Evolutionary conservation across 805 yeast genomes (phyloP).

Genomic region (Komagataella pastoris): DNA sequence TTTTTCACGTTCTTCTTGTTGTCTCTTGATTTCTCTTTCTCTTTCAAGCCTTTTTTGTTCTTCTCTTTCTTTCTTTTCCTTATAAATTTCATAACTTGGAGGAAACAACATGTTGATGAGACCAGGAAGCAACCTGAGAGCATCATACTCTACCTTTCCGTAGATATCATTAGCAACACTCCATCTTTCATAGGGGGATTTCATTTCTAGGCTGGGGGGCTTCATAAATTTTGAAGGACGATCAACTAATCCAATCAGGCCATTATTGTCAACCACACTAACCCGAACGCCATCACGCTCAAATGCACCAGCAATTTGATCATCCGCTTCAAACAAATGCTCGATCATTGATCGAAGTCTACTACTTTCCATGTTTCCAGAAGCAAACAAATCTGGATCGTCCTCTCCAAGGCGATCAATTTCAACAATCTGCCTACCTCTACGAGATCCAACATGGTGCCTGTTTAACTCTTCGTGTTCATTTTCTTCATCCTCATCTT

Average conservation of each 20-base stretch:
- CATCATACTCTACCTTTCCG: slow-evolving; percentile 19
- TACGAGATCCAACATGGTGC: not conserved
- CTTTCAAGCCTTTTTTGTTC: slow-evolving; percentile 3
- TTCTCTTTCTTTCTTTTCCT: slow-evolving; percentile 9
- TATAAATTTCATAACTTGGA: slow-evolving; percentile 27
- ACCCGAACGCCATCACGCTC: not conserved
- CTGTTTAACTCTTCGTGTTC: slow-evolving; percentile 18
- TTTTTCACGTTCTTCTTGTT: slow-evolving; percentile 1
- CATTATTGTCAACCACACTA: not conserved
- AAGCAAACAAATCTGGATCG: not conserved
- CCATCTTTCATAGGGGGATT: slow-evolving; percentile 60
- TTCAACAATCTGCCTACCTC: not conserved
- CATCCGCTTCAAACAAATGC: not conserved
- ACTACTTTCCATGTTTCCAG: not conserved
- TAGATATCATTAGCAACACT: slow-evolving; percentile 37
- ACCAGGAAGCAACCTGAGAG: slow-evolving; percentile 22
- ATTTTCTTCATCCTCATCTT: slow-evolving; percentile 18
- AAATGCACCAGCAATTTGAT: not conserved
- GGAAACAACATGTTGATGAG: slow-evolving; percentile 34
- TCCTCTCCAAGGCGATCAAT: not conserved
- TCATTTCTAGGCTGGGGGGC: slow-evolving; percentile 1
- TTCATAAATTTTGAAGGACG: not conserved
- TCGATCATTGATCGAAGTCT: not conserved
- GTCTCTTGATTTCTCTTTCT: slow-evolving; percentile 7
- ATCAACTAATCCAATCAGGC: not conserved